Base-by-base conservation (phyloP, 805 yeast species). In the Priceomyces haplophilus region DNA sequence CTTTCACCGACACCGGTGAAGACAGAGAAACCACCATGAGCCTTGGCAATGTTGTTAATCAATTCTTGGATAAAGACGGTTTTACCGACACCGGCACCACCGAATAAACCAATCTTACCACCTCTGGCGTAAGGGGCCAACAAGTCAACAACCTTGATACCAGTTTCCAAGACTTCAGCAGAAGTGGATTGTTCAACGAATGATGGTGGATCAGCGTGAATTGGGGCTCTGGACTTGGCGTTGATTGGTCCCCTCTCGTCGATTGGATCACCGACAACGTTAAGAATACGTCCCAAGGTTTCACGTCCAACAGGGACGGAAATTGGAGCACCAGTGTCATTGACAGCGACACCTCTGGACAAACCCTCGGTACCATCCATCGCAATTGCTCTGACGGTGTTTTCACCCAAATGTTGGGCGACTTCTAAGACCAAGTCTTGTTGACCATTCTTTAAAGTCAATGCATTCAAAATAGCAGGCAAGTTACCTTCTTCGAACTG, bases 81-180 rank as follows among this genome's bases (percentile, higher is more conserved):
- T 79, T 91, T 91, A 79, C 99, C 99, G 87, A 91, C 99, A 91
- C 99, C 99, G 75, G 99, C 99, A 91, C 99, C 99, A 82, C 99
- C 99, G 86, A 91, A 91, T 69, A 91, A 84, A 85, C 99, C 99
- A 88, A 91, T 91, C 85, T 91, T 91, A 88, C 99, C 99, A 88
- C 99, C 99, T 88, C 97, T 89, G 71, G 99, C 98, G 81, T 91
- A 91, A 62, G 99, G 99, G 61, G 99, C 99, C 59, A 91, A 83
- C 69, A 91, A 81, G 73, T 91, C 99, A 78, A 91, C 99, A 75
- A 91, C 99, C 83, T 91, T 91, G 73, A 91, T 91, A 88, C 99
- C 97, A 56, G 99, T 91, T 80, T 90, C 99, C 69, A 93, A 83
- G 64, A 93, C 90, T 82, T 93, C 98, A 55, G 99, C 98, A 58